Evolutionary conservation across 2,329 filamentous ascomycete species (phyloP).

Genomic region (Fusarium chaquense): DNA sequence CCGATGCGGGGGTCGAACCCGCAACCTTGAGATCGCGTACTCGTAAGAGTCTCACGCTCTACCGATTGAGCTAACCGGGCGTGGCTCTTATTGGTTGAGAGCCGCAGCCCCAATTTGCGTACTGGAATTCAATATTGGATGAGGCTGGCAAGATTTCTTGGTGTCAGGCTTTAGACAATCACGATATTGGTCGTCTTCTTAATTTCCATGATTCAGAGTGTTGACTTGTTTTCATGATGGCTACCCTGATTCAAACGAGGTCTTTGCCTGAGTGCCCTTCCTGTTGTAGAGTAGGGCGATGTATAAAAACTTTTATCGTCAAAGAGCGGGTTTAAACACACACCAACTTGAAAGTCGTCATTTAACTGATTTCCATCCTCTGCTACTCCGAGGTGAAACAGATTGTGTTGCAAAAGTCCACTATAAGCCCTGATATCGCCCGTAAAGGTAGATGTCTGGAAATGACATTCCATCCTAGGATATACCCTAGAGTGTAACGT

Average conservation of each 20-base stretch:
- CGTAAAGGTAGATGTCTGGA: slow-evolving; percentile 56
- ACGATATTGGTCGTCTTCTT: neutral
- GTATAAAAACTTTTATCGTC: no score
- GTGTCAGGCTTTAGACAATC: neutral
- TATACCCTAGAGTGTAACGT: slow-evolving; percentile 58
- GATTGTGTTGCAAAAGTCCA: neutral
- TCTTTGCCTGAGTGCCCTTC: slow-evolving; percentile 6
- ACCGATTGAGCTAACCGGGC: slow-evolving; percentile 56
- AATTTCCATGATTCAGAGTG: neutral
- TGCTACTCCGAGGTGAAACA: neutral
- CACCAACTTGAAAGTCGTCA: no score
- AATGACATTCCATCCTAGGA: neutral
- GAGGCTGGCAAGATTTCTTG: neutral
- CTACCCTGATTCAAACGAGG: neutral
- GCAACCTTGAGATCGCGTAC: slow-evolving; percentile 64
- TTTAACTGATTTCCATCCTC: no score
- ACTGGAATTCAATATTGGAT: neutral
- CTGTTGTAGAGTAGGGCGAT: slow-evolving; percentile 7
- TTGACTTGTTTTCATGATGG: neutral
- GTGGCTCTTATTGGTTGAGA: slow-evolving; percentile 44
- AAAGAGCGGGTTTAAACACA: no score
- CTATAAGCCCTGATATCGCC: slow-evolving; percentile 44
- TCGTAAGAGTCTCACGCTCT: slow-evolving; percentile 76
- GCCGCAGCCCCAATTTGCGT: neutral
- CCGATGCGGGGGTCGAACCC: slow-evolving; percentile 64